Base-by-base conservation (phyloP, 106 monocot species). In the Dendrobium huoshanense region DNA sequence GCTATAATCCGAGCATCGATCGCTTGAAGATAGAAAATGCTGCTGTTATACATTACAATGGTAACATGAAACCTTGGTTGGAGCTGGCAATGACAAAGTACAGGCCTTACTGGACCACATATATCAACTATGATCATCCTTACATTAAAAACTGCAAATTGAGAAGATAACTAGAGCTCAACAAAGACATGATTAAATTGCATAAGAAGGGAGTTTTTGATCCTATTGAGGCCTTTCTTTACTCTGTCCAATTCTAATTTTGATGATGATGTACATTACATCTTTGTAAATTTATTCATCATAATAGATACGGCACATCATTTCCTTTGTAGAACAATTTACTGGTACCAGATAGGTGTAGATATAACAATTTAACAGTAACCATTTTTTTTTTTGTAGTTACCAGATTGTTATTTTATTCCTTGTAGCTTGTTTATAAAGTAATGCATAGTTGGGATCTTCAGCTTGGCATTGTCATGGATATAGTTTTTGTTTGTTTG, bases 21-120 rank as follows among this genome's bases (percentile, higher is more conserved):
- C 85, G 85, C 17, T 87, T 85, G 15, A 86, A 87, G 77, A 85
- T 92, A 31, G 86, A 87, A 19, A 89, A 89, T 43, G 89, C 92
- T 70, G 92, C 92, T 33, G 92, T 92, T 5, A 45, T 92, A 41
- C 89, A 92, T 68, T 92, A 89, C n/a, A 92, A 92, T 75, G 92
- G 92, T 9, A 92, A 92, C 64, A 92, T 92, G 92, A 92, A 92
- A 51, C 92, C 92, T 49, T 92, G 92, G 92, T 78, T 92, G 77
- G 92, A 89, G 75, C 64, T 92, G n/a, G 89, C 89, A 41, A 92
- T 92, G 92, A 85, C 83, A 55, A 92, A 89, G 78, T 92, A 92
- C 87, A 81, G 81, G 75, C 85, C 84, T 54, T 87, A 89, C 68
- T 92, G 92, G 92, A 89, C 87, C 55, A 87, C 83, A 67, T 92